Conservation (phyloP, 257 asterid species). For the Coffea canephora region DNA sequence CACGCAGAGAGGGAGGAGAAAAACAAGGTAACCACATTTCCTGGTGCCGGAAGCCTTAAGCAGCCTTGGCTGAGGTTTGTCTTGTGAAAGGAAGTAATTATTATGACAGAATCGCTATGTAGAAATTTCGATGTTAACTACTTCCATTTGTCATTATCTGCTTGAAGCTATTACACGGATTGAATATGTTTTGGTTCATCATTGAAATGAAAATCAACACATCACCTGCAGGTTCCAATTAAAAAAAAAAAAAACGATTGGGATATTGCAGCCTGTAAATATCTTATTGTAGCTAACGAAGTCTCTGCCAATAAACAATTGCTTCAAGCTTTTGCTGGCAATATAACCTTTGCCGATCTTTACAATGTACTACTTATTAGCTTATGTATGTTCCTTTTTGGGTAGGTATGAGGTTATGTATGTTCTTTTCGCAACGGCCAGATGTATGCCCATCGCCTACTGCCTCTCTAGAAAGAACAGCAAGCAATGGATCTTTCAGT, state of each 20-base stretch:
- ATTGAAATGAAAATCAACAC: background rate
- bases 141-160: slow-evolving; percentile 22
- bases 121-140: background rate
- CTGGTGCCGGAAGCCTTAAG: slow-evolving; percentile 43
- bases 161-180: background rate
- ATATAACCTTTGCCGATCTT: slow-evolving; percentile 15
- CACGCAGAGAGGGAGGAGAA: slow-evolving; percentile 22
- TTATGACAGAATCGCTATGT: background rate
- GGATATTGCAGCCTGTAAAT: background rate
- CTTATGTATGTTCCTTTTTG: background rate
- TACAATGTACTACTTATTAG: slow-evolving; percentile 13
- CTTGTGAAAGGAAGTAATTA: slow-evolving; percentile 9
- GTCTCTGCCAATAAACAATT: slow-evolving; percentile 12
- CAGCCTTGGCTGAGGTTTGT: slow-evolving; percentile 22
- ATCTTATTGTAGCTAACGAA: slow-evolving; percentile 23
- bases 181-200: background rate
- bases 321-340: background rate
- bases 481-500: background rate
- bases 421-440: background rate
- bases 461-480: background rate
- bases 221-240: background rate
- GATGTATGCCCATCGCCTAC: too few species aligned
- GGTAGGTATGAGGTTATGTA: background rate
- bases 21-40: slow-evolving; percentile 9
- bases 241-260: too few species aligned